Conservation (phyloP, 2,329 filamentous ascomycete species). For the Arthrobotrys conoides region DNA sequence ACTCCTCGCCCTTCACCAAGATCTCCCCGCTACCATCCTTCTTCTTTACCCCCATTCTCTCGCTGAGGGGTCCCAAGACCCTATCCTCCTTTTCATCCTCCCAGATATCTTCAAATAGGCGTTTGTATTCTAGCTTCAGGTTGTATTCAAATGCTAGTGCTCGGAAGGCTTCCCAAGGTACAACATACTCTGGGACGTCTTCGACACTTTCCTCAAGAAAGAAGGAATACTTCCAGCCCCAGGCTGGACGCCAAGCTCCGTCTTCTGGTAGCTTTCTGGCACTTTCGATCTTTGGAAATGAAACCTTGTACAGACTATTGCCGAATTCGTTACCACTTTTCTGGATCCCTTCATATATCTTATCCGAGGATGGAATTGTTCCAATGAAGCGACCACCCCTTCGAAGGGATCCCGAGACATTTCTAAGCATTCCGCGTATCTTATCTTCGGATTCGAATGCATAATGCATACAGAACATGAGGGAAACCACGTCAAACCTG, state of each 20-base stretch:
- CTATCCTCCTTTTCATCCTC: conserved; percentile 88
- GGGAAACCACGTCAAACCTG: conserved; percentile 93
- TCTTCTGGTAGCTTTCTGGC: conserved; percentile 80
- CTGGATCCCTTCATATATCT: conserved; percentile 81
- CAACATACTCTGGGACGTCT: conserved; percentile 95
- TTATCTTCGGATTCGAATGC: conserved; percentile 94
- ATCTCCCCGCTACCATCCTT: conserved; percentile 72
- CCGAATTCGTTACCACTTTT: conserved; percentile 82
- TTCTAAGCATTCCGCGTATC: conserved; percentile 90
- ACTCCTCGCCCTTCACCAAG: conserved; percentile 84
- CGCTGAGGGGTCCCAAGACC: conserved; percentile 84
- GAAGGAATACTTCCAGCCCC: conserved; percentile 98
- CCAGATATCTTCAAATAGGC: conserved; percentile 92
- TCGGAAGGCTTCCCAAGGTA: conserved; percentile 97
- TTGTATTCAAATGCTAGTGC: conserved; percentile 97
- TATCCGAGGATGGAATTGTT: conserved; percentile 95
- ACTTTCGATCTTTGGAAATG: conserved; percentile 75
- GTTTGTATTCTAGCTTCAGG: conserved; percentile 93
- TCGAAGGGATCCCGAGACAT: conserved; percentile 89
- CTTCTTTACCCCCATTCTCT: conserved; percentile 93
- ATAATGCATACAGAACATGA: conserved; percentile 99
- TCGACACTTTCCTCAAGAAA: conserved; percentile 96
- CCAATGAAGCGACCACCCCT: conserved; percentile 96
- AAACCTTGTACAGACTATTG: conserved; percentile 91
- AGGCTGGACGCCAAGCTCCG: conserved; percentile 92